A percentile compares a stretch with the other conserved stretches of the same genome.
phyloP scores from a whole-genome alignment of 176 grass and related monocot genomes.

The Zoysia japonica region DNA sequence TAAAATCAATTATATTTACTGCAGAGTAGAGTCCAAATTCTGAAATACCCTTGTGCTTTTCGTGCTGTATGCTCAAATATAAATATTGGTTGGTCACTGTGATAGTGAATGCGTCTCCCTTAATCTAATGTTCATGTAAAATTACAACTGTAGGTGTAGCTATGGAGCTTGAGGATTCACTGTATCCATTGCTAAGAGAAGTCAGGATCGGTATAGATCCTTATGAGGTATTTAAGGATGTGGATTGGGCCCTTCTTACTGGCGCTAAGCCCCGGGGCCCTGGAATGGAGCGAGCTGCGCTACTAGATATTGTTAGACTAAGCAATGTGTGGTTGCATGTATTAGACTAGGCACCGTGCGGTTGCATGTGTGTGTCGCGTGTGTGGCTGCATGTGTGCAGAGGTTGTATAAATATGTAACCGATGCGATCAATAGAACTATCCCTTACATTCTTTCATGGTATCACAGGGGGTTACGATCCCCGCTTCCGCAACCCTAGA shows the following conservation, averaged over 20 bases:
- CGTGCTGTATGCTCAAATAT: slow-evolving; percentile 1
- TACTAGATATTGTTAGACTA: too few relatives aligned
- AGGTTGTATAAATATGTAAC: too few relatives aligned
- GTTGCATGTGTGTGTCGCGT: too few relatives aligned
- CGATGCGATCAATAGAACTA: too few relatives aligned
- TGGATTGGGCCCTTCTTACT: slow-evolving; percentile 91
- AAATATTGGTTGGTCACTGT: neutral
- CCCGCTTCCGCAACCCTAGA: too few relatives aligned
- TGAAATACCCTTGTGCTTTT: neutral
- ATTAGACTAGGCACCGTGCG: too few relatives aligned
- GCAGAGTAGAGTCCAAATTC: neutral
- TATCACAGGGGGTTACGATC: too few relatives aligned
- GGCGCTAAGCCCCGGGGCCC: slow-evolving; percentile 95
- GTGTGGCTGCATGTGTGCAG: too few relatives aligned
- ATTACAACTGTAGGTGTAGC: slow-evolving; percentile 69
- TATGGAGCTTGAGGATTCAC: slow-evolving; percentile 95
- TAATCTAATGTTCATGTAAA: slow-evolving; percentile 30
- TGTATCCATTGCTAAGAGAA: slow-evolving; percentile 92
- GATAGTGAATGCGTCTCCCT: neutral
- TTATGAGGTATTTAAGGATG: slow-evolving; percentile 74
- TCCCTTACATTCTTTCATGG: too few relatives aligned
- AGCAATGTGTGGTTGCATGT: too few relatives aligned
- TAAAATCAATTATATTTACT: neutral
- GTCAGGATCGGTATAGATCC: slow-evolving; percentile 89
- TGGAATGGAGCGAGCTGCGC: slow-evolving; percentile 84